phyloP scores from a whole-genome alignment of 2,329 filamentous ascomycete species.

The Lachnellula arida region DNA sequence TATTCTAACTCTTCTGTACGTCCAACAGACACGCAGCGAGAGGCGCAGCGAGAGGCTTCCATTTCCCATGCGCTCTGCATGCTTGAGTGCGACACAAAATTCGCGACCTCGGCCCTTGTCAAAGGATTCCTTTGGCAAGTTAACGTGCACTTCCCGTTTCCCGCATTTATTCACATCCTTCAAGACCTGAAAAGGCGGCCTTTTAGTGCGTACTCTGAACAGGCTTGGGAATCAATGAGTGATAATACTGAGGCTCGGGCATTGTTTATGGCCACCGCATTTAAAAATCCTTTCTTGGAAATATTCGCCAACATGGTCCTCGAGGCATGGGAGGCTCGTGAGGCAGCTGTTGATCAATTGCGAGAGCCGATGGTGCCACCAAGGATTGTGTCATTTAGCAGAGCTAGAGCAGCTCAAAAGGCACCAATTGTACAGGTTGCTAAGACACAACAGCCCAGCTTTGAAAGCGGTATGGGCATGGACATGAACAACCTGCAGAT shows the following conservation, averaged over 20 bases:
- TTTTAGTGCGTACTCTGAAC: constrained; percentile 22
- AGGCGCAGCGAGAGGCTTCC: constrained; percentile 29
- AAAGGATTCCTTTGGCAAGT: constrained; percentile 31
- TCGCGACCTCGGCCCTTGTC: constrained; percentile 26
- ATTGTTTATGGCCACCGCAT: constrained; percentile 13
- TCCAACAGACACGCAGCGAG: constrained; percentile 15
- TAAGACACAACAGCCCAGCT: neutral
- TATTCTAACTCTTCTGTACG: constrained; percentile 15
- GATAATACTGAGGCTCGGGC: constrained; percentile 24
- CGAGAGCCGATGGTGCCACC: constrained; percentile 17
- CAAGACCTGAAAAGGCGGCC: constrained; percentile 28
- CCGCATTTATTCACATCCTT: constrained; percentile 32
- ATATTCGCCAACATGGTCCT: constrained; percentile 23
- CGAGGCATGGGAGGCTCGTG: constrained; percentile 25
- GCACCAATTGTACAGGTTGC: constrained; percentile 1
- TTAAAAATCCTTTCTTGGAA: constrained; percentile 21
- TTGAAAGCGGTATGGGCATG: neutral
- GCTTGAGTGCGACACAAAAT: constrained; percentile 33
- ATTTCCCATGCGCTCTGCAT: constrained; percentile 26
- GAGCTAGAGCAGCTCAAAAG: constrained; percentile 13
- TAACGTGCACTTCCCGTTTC: constrained; percentile 31
- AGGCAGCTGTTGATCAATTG: constrained; percentile 13
- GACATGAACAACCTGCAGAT: constrained; percentile 6
- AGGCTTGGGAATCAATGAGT: constrained; percentile 28
- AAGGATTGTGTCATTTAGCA: constrained; percentile 22